These are phyloP conservation scores for Fusarium udum DNA, from an alignment of 2,329 filamentous ascomycete genomes.

Conservation along the genomic window DNA sequence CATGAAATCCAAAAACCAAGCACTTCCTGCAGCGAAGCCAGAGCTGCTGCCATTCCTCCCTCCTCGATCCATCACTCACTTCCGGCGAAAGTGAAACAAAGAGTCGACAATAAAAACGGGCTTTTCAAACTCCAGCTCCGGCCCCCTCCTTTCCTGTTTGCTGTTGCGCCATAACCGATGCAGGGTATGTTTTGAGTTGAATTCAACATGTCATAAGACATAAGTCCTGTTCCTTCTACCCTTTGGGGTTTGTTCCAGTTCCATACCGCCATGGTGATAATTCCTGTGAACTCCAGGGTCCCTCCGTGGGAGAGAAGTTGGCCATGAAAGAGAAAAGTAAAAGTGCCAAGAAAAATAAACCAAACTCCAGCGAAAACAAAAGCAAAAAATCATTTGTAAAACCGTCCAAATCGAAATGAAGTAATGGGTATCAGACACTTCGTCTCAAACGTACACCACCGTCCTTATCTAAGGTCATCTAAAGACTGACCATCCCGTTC, in stretches of 20 bases:
- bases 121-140: constrained; percentile 35
- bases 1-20: constrained; percentile 2
- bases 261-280: constrained; percentile 8
- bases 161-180: constrained; percentile 42
- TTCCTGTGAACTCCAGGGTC: constrained; percentile 33
- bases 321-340: constrained; percentile 9
- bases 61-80: background rate
- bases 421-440: constrained; percentile 35
- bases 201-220: constrained; percentile 32
- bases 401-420: constrained; percentile 14
- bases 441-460: constrained; percentile 15
- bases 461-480: constrained; percentile 6
- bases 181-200: constrained; percentile 44
- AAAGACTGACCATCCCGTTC: constrained; percentile 49
- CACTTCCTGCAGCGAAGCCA: background rate
- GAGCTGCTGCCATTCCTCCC: background rate
- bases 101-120: constrained; percentile 15
- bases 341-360: constrained; percentile 5
- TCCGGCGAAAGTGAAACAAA: constrained; percentile 5
- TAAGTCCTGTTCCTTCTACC: constrained; percentile 26
- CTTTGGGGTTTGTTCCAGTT: constrained; percentile 17
- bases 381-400: constrained; percentile 24
- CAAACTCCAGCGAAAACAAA: constrained; percentile 10
- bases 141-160: constrained; percentile 23
- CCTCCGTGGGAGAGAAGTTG: constrained; percentile 21